Conservation (phyloP, 495 filamentous ascomycete species). For the Hypoxylon crocopeplum region DNA sequence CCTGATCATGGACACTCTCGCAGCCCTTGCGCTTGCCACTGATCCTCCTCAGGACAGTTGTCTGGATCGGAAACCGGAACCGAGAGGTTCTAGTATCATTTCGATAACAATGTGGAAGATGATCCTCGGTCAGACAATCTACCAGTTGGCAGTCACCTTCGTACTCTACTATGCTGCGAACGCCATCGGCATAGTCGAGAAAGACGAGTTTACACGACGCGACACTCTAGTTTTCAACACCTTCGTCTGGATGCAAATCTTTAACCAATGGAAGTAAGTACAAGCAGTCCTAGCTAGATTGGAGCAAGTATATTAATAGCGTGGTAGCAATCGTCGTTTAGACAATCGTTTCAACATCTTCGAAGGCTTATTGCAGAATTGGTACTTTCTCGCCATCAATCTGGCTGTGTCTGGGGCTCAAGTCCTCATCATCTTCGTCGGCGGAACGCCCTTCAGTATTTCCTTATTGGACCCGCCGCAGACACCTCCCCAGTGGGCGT, state of each 20-base stretch:
- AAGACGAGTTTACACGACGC: slow-evolving; percentile 56
- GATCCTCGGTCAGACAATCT: slow-evolving; percentile 86
- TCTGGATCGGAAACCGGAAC: slow-evolving; percentile 81
- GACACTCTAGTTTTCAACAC: slow-evolving; percentile 88
- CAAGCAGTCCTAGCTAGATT: not conserved
- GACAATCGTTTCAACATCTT: slow-evolving; percentile 93
- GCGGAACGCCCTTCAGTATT: slow-evolving; percentile 75
- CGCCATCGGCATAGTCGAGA: slow-evolving; percentile 62
- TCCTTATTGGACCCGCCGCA: slow-evolving; percentile 51
- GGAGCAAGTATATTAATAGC: slow-evolving; percentile 49
- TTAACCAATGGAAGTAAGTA: slow-evolving; percentile 89
- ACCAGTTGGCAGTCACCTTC: slow-evolving; percentile 80
- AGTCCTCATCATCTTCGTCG: slow-evolving; percentile 80
- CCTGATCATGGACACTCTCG: slow-evolving; percentile 93
- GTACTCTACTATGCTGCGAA: slow-evolving; percentile 76
- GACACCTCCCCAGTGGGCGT: slow-evolving; percentile 73
- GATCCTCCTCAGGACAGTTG: slow-evolving; percentile 82
- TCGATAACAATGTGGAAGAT: slow-evolving; percentile 95
- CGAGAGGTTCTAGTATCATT: slow-evolving; percentile 78
- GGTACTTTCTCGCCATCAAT: slow-evolving; percentile 85
- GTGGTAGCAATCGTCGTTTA: slow-evolving; percentile 74
- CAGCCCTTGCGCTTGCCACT: slow-evolving; percentile 83
- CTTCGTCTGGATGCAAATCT: slow-evolving; percentile 97
- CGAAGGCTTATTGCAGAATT: slow-evolving; percentile 77
- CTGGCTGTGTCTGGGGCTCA: slow-evolving; percentile 79